Evolutionary conservation across 352 stramenopile species (phyloP).

Genomic region (Globisporangium nunn): DNA sequence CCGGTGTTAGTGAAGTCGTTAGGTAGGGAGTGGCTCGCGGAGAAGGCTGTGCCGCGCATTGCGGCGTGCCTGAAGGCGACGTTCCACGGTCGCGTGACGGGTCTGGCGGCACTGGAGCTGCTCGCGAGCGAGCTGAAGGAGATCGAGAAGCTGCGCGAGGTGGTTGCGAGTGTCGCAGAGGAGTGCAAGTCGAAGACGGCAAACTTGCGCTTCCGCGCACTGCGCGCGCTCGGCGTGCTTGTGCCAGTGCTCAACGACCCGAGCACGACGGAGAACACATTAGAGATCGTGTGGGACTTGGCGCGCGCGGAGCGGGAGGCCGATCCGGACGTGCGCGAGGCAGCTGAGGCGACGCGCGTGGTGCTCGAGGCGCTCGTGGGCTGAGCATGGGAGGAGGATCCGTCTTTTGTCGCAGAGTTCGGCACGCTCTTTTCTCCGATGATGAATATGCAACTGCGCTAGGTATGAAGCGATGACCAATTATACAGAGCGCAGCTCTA

Average conservation of each 20-base stretch:
- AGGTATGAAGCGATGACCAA: not conserved
- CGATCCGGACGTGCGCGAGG: slow-evolving; percentile 73
- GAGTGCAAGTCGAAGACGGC: slow-evolving; percentile 75
- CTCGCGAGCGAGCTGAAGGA: slow-evolving; percentile 52
- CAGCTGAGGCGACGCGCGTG: slow-evolving; percentile 44
- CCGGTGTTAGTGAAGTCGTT: slow-evolving; percentile 57
- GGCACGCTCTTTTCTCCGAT: not conserved
- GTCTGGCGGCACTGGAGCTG: slow-evolving; percentile 58
- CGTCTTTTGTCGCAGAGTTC: slow-evolving; percentile 11
- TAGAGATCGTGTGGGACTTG: slow-evolving; percentile 73
- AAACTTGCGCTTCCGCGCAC: slow-evolving; percentile 75
- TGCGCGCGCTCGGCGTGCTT: slow-evolving; percentile 59
- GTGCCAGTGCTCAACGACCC: slow-evolving; percentile 65
- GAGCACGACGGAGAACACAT: slow-evolving; percentile 49
- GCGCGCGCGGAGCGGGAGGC: slow-evolving; percentile 48
- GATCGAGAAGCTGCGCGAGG: slow-evolving; percentile 59
- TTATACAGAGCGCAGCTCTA: too few species aligned
- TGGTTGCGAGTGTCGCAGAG: slow-evolving; percentile 60
- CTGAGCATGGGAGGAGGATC: not conserved
- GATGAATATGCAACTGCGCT: not conserved
- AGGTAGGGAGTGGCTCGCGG: slow-evolving; percentile 67
- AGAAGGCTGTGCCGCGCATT: slow-evolving; percentile 60
- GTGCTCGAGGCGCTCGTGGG: slow-evolving; percentile 28
- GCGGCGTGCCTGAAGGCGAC: slow-evolving; percentile 59
- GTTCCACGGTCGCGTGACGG: slow-evolving; percentile 69